Evolutionary conservation across 768 basidiomycete genomes (phyloP), one percentile per base, ranked within the genome.

Genomic region (Hysterangium stoloniferum): DNA sequence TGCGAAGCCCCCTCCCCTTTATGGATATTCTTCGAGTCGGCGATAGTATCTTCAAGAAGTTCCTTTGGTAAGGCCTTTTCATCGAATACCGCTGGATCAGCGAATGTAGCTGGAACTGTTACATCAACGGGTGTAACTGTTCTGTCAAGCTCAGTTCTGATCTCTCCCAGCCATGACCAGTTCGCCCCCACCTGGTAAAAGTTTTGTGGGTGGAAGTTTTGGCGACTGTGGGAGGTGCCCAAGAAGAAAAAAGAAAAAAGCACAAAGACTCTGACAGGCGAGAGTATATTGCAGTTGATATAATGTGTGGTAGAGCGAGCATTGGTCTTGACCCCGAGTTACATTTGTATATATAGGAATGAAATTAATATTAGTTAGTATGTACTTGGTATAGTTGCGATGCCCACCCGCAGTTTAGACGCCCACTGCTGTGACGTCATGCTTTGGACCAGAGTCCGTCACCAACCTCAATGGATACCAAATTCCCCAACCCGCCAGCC

Each of bases 171-270:
- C n/a, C n/a, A n/a, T n/a, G n/a, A n/a, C n/a, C n/a, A n/a, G n/a
- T n/a, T n/a, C n/a, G n/a, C n/a, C n/a, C n/a, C n/a, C n/a, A n/a
- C n/a, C n/a, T n/a, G n/a, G n/a, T n/a, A n/a, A n/a, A n/a, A n/a
- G n/a, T n/a, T n/a, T n/a, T n/a, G n/a, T n/a, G n/a, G n/a, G n/a
- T n/a, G n/a, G 59, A 98, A 97, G 72, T 95, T 95, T 68, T 95
- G 93, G 93, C 79, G 81, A 52, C 75, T 90, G 33, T 89, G 87
- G 87, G 86, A 88, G 43, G 65, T 74, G 35, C 72, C 68, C 7
- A 69, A 67, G 56, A 71, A 61, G 59, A 82, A 76, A 69, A 79
- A 78, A 68, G 75, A 73, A 60, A 74, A 69, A 59, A 42, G 17
- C 22, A 13, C 12, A n/a, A 36, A 41, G 28, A 25, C 29, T 4